Percentiles rank a stretch among this genome's conserved stretches.
Evolutionary conservation across 768 basidiomycete genomes (phyloP).

Genomic region (Termitomyces sp.): DNA sequence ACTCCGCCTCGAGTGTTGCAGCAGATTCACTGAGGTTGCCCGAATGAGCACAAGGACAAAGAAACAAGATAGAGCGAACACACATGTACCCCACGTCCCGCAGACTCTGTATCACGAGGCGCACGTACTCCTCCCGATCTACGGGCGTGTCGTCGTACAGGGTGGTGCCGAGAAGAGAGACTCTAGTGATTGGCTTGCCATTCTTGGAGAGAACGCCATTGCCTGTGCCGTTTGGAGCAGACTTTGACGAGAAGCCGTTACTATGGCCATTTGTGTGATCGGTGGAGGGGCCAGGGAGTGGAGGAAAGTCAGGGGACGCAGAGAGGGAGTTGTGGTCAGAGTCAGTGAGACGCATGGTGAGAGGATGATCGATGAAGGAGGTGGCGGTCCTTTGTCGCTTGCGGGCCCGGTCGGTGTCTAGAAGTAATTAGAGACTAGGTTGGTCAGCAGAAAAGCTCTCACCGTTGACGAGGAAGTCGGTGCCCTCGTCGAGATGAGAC

Average conservation of each 20-base stretch:
- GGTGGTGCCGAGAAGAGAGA: conserved; percentile 67
- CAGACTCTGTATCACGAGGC: conserved; percentile 85
- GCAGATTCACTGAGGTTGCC: conserved; percentile 70
- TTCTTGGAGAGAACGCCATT: conserved; percentile 50
- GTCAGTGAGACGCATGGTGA: conserved; percentile 49
- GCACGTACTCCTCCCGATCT: conserved; percentile 87
- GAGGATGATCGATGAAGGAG: conserved; percentile 30
- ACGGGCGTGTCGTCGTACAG: conserved; percentile 78
- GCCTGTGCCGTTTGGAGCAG: not conserved
- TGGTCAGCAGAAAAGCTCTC: conserved; percentile 14
- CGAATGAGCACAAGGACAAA: conserved; percentile 2
- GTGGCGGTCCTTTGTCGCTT: conserved; percentile 67
- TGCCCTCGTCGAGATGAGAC: conserved; percentile 56
- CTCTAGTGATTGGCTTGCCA: conserved; percentile 51
- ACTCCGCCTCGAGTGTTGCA: conserved; percentile 85
- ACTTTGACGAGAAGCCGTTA: conserved; percentile 37
- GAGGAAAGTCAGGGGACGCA: conserved; percentile 37
- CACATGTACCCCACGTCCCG: conserved; percentile 82
- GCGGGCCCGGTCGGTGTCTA: conserved; percentile 43
- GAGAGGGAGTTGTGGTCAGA: conserved; percentile 48
- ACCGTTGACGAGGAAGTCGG: conserved; percentile 31
- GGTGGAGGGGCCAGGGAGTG: conserved; percentile 54
- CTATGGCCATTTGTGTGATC: conserved; percentile 41
- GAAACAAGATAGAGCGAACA: conserved; percentile 24
- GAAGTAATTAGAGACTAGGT: conserved; percentile 12